Percentiles rank a stretch among this genome's conserved stretches.
Evolutionary conservation across 352 stramenopile species (phyloP).

Genomic region (Thalassiosira sp.): DNA sequence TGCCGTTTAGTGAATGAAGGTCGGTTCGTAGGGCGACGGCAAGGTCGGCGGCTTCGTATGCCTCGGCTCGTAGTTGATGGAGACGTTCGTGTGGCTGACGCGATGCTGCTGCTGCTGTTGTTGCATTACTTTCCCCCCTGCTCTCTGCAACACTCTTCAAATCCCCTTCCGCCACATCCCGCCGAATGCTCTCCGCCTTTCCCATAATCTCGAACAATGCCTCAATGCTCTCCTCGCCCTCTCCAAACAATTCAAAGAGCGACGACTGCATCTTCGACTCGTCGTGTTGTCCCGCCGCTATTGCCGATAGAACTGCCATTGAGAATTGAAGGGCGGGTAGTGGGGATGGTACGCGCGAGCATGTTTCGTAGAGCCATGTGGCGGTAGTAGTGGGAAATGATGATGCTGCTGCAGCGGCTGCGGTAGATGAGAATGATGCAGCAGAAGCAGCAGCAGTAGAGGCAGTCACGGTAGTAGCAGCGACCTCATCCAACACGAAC

Average conservation of each 20-base stretch:
- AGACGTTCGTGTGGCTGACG: constrained; percentile 50
- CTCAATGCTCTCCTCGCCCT: constrained; percentile 63
- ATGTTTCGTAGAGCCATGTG: constrained; percentile 49
- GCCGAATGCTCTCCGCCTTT: constrained; percentile 37
- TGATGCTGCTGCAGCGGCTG: background rate
- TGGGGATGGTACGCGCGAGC: constrained; percentile 19
- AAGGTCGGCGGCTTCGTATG: constrained; percentile 64
- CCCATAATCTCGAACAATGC: constrained; percentile 70
- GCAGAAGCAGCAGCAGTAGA: background rate
- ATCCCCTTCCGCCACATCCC: constrained; percentile 34
- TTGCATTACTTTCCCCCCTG: background rate
- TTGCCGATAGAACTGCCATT: constrained; percentile 33
- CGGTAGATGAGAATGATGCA: background rate
- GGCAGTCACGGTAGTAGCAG: background rate
- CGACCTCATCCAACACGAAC: background rate
- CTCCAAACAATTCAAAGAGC: constrained; percentile 78
- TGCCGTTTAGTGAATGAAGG: constrained; percentile 7
- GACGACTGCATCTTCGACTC: constrained; percentile 67
- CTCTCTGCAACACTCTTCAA: constrained; percentile 25
- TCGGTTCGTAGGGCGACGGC: constrained; percentile 60
- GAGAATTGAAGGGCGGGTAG: constrained; percentile 30
- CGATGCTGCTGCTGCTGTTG: background rate
- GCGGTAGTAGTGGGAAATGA: background rate
- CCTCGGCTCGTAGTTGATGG: constrained; percentile 61
- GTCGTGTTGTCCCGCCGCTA: constrained; percentile 21